Conservation (phyloP, 345 rosid species). For the Gossypium sturtianum region DNA sequence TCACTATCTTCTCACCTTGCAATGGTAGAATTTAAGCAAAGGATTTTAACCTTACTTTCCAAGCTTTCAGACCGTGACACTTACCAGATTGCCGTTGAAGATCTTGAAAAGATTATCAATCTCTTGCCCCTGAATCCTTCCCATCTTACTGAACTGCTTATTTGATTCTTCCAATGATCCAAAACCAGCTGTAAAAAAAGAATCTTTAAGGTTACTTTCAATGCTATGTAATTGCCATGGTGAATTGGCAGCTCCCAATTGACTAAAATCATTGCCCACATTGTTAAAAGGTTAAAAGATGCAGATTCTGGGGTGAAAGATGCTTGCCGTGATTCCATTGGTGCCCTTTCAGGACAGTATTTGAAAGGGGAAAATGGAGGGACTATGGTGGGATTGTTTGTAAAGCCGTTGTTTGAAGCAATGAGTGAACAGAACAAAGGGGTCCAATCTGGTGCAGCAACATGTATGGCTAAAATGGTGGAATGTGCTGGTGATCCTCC, state of each 20-base stretch:
- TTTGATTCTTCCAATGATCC: conserved; percentile 80
- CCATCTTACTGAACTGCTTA: conserved; percentile 83
- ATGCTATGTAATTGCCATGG: conserved; percentile 48
- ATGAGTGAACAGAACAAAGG: conserved; percentile 97
- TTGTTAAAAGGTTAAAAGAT: conserved; percentile 71
- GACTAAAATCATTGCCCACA: conserved; percentile 61
- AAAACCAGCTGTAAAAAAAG: conserved; percentile 86
- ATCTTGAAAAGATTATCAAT: conserved; percentile 70
- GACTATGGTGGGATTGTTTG: conserved; percentile 62
- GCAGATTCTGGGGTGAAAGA: conserved; percentile 89
- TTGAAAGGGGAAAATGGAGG: conserved; percentile 47
- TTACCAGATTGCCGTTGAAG: conserved; percentile 88
- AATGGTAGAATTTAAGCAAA: conserved; percentile 92
- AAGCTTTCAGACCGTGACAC: conserved; percentile 97
- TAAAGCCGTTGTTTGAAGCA: conserved; percentile 84
- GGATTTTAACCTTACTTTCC: conserved; percentile 75
- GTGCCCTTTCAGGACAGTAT: conserved; percentile 59
- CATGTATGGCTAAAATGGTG: conserved; percentile 89
- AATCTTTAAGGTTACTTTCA: conserved; percentile 69
- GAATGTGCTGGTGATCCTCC: conserved; percentile 68
- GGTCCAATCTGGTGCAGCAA: conserved; percentile 85
- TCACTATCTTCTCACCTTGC: conserved; percentile 80
- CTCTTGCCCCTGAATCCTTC: conserved; percentile 76
- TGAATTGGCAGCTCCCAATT: conserved; percentile 65
- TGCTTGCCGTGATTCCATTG: conserved; percentile 82